A percentile compares a stretch with the other conserved stretches of the same genome.
phyloP scores from a whole-genome alignment of 2,329 filamentous ascomycete genomes.

The Monosporascus sp. region DNA sequence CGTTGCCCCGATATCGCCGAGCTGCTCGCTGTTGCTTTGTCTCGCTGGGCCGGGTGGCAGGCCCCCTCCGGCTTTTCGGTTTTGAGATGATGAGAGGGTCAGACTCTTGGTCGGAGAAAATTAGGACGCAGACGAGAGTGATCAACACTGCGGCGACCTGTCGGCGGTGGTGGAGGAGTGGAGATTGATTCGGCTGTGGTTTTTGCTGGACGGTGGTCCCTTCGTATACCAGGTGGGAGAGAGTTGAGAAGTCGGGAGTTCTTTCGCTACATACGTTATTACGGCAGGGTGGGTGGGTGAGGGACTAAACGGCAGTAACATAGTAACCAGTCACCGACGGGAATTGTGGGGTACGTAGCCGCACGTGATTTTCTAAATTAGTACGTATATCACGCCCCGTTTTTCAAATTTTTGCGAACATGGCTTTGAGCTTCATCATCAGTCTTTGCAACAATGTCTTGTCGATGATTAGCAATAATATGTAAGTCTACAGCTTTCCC shows the following conservation, averaged over 20 bases:
- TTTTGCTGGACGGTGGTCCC: background rate
- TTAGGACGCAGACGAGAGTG: background rate
- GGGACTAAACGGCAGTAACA: background rate
- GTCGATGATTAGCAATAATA: too few species aligned
- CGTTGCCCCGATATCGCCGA: too few species aligned
- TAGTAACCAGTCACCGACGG: background rate
- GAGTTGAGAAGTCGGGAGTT: slow-evolving; percentile 3
- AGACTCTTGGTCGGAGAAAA: background rate
- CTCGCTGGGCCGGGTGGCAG: too few species aligned
- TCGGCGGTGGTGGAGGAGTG: background rate
- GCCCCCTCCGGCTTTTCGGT: too few species aligned
- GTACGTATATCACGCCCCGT: background rate
- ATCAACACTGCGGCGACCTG: background rate
- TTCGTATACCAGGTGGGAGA: background rate
- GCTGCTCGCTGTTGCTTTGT: too few species aligned
- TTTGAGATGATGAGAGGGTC: too few species aligned
- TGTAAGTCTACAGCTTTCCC: too few species aligned
- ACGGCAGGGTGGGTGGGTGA: background rate
- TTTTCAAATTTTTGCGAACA: background rate
- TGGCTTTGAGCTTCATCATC: slow-evolving; percentile 8
- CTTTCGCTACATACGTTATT: background rate
- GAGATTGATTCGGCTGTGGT: background rate
- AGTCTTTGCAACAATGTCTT: too few species aligned
- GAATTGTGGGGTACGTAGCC: background rate
- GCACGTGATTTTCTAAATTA: background rate